Percentiles rank a stretch among this genome's conserved stretches.
Conservation (phyloP, 257 asterid species). For the Gardenia jasminoides region DNA sequence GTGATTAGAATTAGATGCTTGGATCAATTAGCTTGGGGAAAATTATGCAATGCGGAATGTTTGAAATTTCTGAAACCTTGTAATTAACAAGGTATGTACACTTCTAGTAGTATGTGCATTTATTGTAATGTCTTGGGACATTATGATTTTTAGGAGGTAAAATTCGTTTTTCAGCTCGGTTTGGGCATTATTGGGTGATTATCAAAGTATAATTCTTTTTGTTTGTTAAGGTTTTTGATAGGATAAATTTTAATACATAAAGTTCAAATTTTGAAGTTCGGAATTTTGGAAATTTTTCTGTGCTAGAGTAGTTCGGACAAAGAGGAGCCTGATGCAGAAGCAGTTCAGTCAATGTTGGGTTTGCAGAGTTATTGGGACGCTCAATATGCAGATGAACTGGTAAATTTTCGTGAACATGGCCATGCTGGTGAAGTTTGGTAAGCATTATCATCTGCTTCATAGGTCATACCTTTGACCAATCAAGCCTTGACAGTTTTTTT, state of each 20-base stretch:
- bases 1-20: neutral
- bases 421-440: conserved; percentile 97
- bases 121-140: neutral
- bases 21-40: neutral
- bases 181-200: neutral
- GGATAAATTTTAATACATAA: neutral
- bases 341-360: conserved; percentile 81
- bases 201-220: too few species aligned
- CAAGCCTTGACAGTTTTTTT: neutral
- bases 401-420: conserved; percentile 88
- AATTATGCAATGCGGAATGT: neutral
- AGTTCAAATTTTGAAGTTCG: neutral
- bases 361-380: conserved; percentile 98
- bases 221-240: neutral
- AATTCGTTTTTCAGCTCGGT: neutral
- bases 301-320: conserved; percentile 74
- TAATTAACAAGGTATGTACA: neutral
- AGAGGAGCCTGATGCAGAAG: conserved; percentile 84
- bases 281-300: neutral
- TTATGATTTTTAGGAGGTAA: neutral
- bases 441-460: conserved; percentile 19
- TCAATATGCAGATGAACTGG: conserved; percentile 82
- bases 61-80: neutral
- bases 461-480: neutral
- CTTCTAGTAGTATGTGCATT: neutral